Conservation (phyloP, 148 eudicot genomes). For the Dianthus caryophyllus region DNA sequence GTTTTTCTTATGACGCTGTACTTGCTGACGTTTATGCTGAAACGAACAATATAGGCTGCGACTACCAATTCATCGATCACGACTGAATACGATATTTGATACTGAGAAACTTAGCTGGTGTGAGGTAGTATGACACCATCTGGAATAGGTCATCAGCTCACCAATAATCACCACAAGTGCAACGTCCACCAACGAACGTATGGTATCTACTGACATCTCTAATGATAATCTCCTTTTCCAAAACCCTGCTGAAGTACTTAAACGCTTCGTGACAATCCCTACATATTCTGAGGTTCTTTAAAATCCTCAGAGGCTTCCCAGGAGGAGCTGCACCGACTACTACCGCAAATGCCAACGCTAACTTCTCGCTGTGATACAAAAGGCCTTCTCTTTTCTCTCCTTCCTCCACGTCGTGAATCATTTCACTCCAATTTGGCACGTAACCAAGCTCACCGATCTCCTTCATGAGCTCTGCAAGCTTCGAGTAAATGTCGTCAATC, state of each 20-base stretch:
- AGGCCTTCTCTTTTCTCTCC: slow-evolving; percentile 53
- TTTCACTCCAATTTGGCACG: slow-evolving; percentile 46
- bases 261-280: slow-evolving; percentile 62
- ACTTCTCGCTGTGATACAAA: slow-evolving; percentile 62
- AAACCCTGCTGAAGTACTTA: slow-evolving; percentile 49
- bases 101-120: neutral
- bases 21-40: too few relatives aligned
- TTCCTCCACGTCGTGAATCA: slow-evolving; percentile 49
- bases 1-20: too few relatives aligned
- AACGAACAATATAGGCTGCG: too few relatives aligned
- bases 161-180: slow-evolving; percentile 66
- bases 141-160: slow-evolving; percentile 27
- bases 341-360: slow-evolving; percentile 72
- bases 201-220: slow-evolving; percentile 68
- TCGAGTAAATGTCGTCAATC: slow-evolving; percentile 42
- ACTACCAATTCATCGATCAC: too few relatives aligned
- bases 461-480: slow-evolving; percentile 44
- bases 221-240: slow-evolving; percentile 59
- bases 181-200: slow-evolving; percentile 47
- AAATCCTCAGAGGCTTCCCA: slow-evolving; percentile 61
- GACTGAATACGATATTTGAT: too few relatives aligned
- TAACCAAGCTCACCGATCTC: slow-evolving; percentile 53
- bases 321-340: slow-evolving; percentile 47
- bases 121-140: neutral
- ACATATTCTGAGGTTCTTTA: slow-evolving; percentile 63